Base-by-base conservation (phyloP, 2,329 filamentous ascomycete species). In the Cladosporium oxysporum region DNA sequence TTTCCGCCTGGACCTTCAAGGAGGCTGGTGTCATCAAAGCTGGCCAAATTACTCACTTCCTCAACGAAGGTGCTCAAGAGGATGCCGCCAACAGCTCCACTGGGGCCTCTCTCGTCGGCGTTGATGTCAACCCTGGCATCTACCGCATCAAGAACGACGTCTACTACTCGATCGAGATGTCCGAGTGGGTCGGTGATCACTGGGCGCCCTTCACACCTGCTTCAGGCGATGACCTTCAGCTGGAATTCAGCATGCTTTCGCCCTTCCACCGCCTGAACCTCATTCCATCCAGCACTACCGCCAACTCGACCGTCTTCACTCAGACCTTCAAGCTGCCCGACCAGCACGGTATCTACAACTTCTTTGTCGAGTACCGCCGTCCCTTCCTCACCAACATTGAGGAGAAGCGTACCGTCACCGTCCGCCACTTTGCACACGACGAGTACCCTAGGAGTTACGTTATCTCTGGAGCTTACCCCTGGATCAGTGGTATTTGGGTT, bases 281-380 rank as follows among this genome's bases (percentile, higher is more conserved):
- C 35, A 73, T 81, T 10, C 85, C 87, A 0, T 72, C 81, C 57
- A 41, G 68, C 16, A 78, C 83, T 11, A 90, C 88, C 1, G 79
- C 84, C 64, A 89, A 91, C 73, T 88, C 88, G 69, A 89, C 91
- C 59, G 85, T 91, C 68, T 99, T 90, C 83, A 85, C 85, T 69
- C 85, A 87, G 55, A 85, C 87, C 28, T 97, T 99, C 81, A 90
- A 85, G 69, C 86, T 94, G 4, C 95, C 95, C 5, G 95, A 99
- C 78, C 95, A 99, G 81, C 95, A 99, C 82, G 95, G 95, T 76
- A 97, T 99, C 81, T 99, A 98, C 86, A 96, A 96, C 82, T 98
- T 99, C 86, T 88, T 90, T 76, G 86, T 98, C 79, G 96, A 97
- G 85, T 97, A 98, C 85, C 96, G 96, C 84, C 89, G 95, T 7